Conservation (phyloP, 495 filamentous ascomycete species). For the Aspergillus funiculosus region DNA sequence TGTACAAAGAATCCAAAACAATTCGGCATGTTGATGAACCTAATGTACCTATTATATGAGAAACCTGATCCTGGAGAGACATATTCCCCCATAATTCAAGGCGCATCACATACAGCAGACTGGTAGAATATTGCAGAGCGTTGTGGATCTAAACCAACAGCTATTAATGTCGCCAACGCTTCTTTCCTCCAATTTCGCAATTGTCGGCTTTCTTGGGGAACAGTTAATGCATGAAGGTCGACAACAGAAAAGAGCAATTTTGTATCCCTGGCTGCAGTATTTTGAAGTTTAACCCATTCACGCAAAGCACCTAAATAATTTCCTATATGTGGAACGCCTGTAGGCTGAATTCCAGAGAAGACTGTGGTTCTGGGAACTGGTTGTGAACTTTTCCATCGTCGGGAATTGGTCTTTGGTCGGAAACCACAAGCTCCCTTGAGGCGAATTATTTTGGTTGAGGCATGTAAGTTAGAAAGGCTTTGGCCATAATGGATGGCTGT, state of each 20-base stretch:
- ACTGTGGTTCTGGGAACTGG: constrained; percentile 30
- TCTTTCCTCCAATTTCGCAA: constrained; percentile 62
- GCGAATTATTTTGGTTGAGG: neutral
- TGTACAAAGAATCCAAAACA: constrained; percentile 95
- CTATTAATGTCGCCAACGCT: constrained; percentile 72
- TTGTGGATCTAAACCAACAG: constrained; percentile 73
- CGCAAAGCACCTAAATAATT: constrained; percentile 93
- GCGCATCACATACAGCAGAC: constrained; percentile 47
- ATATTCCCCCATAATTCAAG: neutral
- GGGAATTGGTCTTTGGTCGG: neutral
- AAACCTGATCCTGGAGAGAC: neutral
- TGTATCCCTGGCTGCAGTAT: constrained; percentile 47
- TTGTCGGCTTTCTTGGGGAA: constrained; percentile 54
- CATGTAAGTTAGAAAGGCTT: neutral
- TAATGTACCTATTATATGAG: constrained; percentile 21
- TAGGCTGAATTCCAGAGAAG: constrained; percentile 97
- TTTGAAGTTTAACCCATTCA: constrained; percentile 77
- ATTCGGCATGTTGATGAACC: constrained; percentile 74
- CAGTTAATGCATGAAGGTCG: constrained; percentile 87
- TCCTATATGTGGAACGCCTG: constrained; percentile 89
- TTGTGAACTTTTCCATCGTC: constrained; percentile 13
- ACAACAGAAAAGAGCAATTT: constrained; percentile 78
- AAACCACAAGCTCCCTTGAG: neutral
- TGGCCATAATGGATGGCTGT: neutral
- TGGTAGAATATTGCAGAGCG: constrained; percentile 82